These are phyloP conservation scores for Debaryomyces maramus DNA, from an alignment of 805 yeast genomes.

Conservation along the genomic window DNA sequence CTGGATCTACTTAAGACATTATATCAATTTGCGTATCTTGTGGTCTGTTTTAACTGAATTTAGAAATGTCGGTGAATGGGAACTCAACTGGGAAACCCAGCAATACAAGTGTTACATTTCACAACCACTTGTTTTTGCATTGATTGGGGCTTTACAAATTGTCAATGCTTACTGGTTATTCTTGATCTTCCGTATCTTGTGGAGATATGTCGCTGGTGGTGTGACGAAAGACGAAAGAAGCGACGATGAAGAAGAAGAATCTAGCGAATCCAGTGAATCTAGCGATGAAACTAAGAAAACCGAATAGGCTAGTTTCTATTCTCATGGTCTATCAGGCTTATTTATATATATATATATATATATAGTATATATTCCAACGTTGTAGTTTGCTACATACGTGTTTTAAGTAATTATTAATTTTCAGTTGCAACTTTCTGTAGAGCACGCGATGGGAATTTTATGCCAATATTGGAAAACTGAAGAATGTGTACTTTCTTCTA, in stretches of 20 bases:
- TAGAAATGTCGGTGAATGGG: conserved; percentile 78
- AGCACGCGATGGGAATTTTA: neutral
- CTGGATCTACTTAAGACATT: conserved; percentile 92
- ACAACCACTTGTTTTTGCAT: conserved; percentile 79
- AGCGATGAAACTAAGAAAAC: conserved; percentile 21
- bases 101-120: conserved; percentile 97
- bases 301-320: conserved; percentile 6
- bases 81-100: conserved; percentile 80
- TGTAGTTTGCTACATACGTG: no score
- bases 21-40: conserved; percentile 73
- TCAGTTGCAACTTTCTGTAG: neutral
- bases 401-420: neutral
- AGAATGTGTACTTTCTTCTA: no score
- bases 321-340: neutral
- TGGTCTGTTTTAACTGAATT: conserved; percentile 87
- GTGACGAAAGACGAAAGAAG: conserved; percentile 79
- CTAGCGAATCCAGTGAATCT: conserved; percentile 6
- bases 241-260: conserved; percentile 70
- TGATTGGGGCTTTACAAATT: conserved; percentile 77
- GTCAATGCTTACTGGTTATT: conserved; percentile 88
- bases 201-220: conserved; percentile 61
- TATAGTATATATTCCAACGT: no score
- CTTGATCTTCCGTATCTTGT: conserved; percentile 74
- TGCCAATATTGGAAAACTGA: neutral
- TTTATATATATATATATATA: neutral